These are phyloP conservation scores for Teratosphaeria zuluensis DNA, from an alignment of 2,329 filamentous ascomycete genomes.

Conservation along the genomic window DNA sequence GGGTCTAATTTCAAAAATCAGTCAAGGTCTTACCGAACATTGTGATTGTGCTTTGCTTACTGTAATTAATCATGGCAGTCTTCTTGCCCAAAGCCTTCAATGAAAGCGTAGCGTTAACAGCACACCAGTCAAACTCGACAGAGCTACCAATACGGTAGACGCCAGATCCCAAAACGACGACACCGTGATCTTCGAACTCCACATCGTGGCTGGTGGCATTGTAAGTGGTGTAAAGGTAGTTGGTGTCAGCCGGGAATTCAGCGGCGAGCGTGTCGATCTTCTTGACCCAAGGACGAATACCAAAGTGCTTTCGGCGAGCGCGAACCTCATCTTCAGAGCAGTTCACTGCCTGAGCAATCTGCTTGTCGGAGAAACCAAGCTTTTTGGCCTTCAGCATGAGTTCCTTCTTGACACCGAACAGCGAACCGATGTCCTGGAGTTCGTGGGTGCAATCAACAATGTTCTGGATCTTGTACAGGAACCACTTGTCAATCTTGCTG, in stretches of 20 bases:
- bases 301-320: slow-evolving; percentile 71
- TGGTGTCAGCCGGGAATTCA: slow-evolving; percentile 89
- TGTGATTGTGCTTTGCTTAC: too few relatives aligned
- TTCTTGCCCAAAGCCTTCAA: slow-evolving; percentile 84
- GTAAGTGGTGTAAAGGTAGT: slow-evolving; percentile 97
- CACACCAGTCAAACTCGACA: slow-evolving; percentile 98
- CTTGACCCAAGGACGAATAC: slow-evolving; percentile 93
- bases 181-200: slow-evolving; percentile 84
- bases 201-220: slow-evolving; percentile 92
- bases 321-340: slow-evolving; percentile 85
- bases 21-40: background rate
- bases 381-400: slow-evolving; percentile 89
- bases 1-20: slow-evolving; percentile 47
- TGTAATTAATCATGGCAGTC: slow-evolving; percentile 84
- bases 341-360: slow-evolving; percentile 80
- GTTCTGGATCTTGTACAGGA: slow-evolving; percentile 96
- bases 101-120: slow-evolving; percentile 78
- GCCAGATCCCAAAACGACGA: slow-evolving; percentile 80
- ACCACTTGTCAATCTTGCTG: slow-evolving; percentile 99
- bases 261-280: slow-evolving; percentile 96
- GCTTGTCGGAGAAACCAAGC: slow-evolving; percentile 92
- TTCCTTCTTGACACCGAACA: slow-evolving; percentile 80
- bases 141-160: slow-evolving; percentile 97
- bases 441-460: slow-evolving; percentile 84
- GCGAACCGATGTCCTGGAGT: slow-evolving; percentile 71